Base-by-base conservation (phyloP, 805 yeast genomes). In the Saturnispora besseyi region DNA sequence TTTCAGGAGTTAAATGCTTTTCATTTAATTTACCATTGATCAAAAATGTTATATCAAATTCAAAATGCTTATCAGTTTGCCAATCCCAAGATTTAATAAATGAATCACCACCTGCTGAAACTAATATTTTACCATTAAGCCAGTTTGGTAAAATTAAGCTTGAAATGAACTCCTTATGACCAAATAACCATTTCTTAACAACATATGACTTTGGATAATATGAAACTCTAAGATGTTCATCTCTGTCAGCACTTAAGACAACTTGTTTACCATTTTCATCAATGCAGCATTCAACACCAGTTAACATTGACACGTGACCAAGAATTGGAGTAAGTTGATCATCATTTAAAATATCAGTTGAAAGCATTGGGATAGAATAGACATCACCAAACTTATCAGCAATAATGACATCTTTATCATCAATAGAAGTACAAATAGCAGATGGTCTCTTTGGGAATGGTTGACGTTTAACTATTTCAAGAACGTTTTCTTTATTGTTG, bases 301-400 rank as follows among this genome's bases (percentile, higher is more conserved):
- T 85, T 53, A 93, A 75, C 96, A 93, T 88, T 3, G 97, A 90
- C 5, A 93, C 98, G 66, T 93, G 99, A 7, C 99, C 99, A 48
- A 91, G 69, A 6, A 91, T 73, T 2, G 97, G 97, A 36, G 71
- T 75, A 41, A 78, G 63, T 43, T 75, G 77, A 4, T 74, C 73
- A 37, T 59, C 64, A 41, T 47, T 47, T 2, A 68, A 63, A 1
- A 74, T 58, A 0, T 59, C 66, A 3, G 64, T 57, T 12, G 63
- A 61, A 22, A 68, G 68, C 29, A 80, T 66, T 2, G 74, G 68
- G 36, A 87, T 70, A 1, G 75, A 64, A 63, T 87, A 93, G 5
- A 89, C 96, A 66, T 93, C 99, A 44, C 99, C 99, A 62, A 91
- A 93, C 69, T 93, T 93, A 65, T 93, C 99, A 21, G 95, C 96